Percentiles rank a stretch among this genome's conserved stretches.
These are phyloP conservation scores for Brettanomyces anomalus DNA, from an alignment of 805 yeast genomes.

Conservation along the genomic window DNA sequence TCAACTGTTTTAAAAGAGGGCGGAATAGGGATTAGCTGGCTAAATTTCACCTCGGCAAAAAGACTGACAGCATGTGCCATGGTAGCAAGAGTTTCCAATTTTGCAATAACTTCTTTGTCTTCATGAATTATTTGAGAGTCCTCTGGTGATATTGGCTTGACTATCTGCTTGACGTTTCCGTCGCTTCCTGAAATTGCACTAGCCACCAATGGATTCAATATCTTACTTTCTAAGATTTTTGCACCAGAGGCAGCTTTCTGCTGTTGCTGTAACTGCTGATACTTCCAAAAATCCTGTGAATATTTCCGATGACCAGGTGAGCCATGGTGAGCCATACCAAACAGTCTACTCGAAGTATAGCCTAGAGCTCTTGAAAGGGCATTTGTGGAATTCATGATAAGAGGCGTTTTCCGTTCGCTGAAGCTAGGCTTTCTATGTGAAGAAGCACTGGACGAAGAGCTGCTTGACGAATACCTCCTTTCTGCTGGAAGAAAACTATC, in stretches of 20 bases:
- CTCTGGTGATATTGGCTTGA: background rate
- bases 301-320: background rate
- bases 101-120: slow-evolving; percentile 31
- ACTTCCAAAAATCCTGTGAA: slow-evolving; percentile 2
- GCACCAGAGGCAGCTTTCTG: background rate
- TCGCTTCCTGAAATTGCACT: slow-evolving; percentile 5
- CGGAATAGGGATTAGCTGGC: slow-evolving; percentile 74
- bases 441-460: slow-evolving; percentile 36
- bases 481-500: background rate
- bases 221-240: slow-evolving; percentile 22
- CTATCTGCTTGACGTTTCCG: slow-evolving; percentile 9
- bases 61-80: slow-evolving; percentile 84
- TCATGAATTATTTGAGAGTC: slow-evolving; percentile 7
- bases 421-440: slow-evolving; percentile 49
- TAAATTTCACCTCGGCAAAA: slow-evolving; percentile 85
- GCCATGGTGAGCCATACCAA: slow-evolving; percentile 37
- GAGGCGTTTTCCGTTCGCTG: slow-evolving; percentile 54
- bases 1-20: slow-evolving; percentile 31
- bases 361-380: slow-evolving; percentile 85
- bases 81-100: slow-evolving; percentile 71
- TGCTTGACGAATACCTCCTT: slow-evolving; percentile 29
- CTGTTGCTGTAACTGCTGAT: slow-evolving; percentile 3
- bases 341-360: slow-evolving; percentile 78
- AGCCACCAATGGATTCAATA: slow-evolving; percentile 1
- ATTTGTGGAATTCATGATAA: slow-evolving; percentile 72